Conservation (phyloP, 1,139 yeast genomes). For the Trichomonascaceae sp. region DNA sequence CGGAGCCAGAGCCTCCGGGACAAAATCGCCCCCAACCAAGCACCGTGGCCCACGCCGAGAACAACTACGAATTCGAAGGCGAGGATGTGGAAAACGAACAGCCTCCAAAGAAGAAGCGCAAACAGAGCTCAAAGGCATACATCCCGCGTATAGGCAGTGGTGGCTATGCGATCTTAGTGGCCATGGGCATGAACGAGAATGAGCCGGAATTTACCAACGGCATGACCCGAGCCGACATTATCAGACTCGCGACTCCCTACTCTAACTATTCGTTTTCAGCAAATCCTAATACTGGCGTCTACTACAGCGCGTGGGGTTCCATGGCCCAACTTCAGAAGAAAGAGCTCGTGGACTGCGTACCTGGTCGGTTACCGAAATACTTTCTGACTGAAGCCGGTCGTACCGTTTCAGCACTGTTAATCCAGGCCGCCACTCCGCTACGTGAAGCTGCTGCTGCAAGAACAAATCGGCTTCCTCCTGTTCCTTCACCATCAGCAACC, state of each 20-base stretch:
- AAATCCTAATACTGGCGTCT: constrained; percentile 43
- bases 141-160: constrained; percentile 75
- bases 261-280: constrained; percentile 54
- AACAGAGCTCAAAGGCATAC: constrained; percentile 33
- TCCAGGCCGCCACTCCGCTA: constrained; percentile 30
- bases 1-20: constrained; percentile 26
- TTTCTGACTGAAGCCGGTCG: constrained; percentile 63
- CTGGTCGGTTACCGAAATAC: constrained; percentile 42
- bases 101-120: constrained; percentile 14
- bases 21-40: background rate
- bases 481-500: background rate
- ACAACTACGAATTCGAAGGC: constrained; percentile 3
- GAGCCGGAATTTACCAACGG: constrained; percentile 28
- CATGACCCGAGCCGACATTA: constrained; percentile 47
- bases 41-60: background rate
- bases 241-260: constrained; percentile 42
- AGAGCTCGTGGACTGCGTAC: constrained; percentile 44
- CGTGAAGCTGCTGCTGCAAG: background rate
- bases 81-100: background rate
- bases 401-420: constrained; percentile 46
- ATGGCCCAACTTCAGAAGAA: constrained; percentile 50
- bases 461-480: background rate
- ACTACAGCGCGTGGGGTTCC: constrained; percentile 71
- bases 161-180: constrained; percentile 70
- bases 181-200: constrained; percentile 41